Evolutionary conservation across 257 asterid species (phyloP), one percentile per base, ranked within the genome.

Genomic region (Salvia miltiorrhiza): DNA sequence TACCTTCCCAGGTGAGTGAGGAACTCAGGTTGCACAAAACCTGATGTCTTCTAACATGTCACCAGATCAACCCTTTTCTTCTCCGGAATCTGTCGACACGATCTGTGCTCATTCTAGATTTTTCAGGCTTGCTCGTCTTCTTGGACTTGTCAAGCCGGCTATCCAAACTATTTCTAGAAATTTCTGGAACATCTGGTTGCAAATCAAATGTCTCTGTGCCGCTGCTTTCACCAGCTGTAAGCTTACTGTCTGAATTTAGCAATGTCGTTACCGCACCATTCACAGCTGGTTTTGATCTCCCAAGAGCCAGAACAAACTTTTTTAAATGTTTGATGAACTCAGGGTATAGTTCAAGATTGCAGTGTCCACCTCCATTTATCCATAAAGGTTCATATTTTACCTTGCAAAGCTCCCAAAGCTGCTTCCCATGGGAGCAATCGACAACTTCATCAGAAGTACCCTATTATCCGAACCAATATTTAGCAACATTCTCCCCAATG

Each of bases 391-490:
- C 98, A 40, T 93, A 93, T 65, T 90, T 90, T 49, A 83, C 87
- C 76, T 86, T 88, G 85, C 92, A 90, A 62, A 85, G 96, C 80
- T 88, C 97, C 81, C 85, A 81, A 50, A 93, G 97, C 84, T 88
- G 95, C 85, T 88, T 88, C 53, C 98, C 98, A 7, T 93, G 98
- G 45, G 95, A 86, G 77, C 81, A 88, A 79, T 93, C 97, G 63
- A 93, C 98, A 40, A 90, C 96, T 71, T 93, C 97, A 78, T 93
- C 98, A 30, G 98, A 85, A 57, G 97, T 90, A 21, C 96, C 98
- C 98, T 90, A 60, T 33, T 71, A 20, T 72, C n/a, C 19, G 68
- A 67, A 49, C 63, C 11, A 14, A 59, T 41, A 28, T 56, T 71
- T 63, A 62, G 62, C 45, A 41, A 28, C 65, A 70, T 69, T 65